These are phyloP conservation scores for Allium fistulosum DNA, from an alignment of 106 monocot species.

Conservation along the genomic window DNA sequence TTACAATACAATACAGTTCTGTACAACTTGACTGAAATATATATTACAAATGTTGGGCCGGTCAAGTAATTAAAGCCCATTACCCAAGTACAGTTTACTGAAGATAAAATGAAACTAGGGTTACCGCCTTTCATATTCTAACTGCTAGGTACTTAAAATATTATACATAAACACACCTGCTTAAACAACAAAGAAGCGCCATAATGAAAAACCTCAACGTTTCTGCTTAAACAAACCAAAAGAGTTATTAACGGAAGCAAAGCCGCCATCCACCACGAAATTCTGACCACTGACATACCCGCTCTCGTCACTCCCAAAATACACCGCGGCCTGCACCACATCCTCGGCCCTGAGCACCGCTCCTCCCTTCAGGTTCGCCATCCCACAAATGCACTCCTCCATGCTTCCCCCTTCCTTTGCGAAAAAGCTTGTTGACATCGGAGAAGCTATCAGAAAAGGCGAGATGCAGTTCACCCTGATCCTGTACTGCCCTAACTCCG, in stretches of 20 bases:
- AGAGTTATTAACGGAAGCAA: slow-evolving; percentile 22
- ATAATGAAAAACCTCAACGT: not conserved
- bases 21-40: no score
- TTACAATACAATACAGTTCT: no score
- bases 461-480: slow-evolving; percentile 35
- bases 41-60: no score
- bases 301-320: slow-evolving; percentile 62
- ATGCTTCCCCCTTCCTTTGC: not conserved
- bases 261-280: slow-evolving; percentile 71
- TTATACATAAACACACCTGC: no score
- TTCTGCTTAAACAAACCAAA: slow-evolving; percentile 9
- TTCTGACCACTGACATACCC: slow-evolving; percentile 74
- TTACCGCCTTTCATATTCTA: no score
- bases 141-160: no score
- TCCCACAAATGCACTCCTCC: slow-evolving; percentile 29
- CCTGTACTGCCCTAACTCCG: slow-evolving; percentile 33
- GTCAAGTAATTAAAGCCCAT: no score
- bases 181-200: no score
- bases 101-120: no score
- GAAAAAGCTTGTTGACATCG: not conserved
- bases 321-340: slow-evolving; percentile 9
- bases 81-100: no score
- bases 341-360: slow-evolving; percentile 31
- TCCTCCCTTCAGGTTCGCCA: slow-evolving; percentile 48
- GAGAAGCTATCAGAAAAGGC: not conserved